Evolutionary conservation across 768 basidiomycete species (phyloP), one percentile per base, ranked within the genome.

Genomic region (Gautieria morchelliformis): DNA sequence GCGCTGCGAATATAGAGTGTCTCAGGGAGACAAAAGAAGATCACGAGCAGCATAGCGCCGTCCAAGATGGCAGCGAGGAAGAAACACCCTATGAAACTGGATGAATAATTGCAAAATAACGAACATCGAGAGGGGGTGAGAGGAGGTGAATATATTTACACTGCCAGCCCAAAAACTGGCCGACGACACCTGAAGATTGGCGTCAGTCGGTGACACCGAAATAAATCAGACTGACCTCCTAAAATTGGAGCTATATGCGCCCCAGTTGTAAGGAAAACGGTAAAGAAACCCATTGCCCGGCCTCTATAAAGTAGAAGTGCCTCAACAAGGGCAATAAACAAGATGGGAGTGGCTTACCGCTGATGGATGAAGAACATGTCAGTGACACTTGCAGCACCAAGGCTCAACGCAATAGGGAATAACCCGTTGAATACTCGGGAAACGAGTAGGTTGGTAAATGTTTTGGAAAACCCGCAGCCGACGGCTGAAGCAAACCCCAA

Each of bases 31-130:
- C 72, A 66, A 56, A 74, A 67, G 20, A 73, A 52, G 53, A 70
- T 70, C 19, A 73, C 59, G n/a, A 68, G 33, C 41, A 75, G 68
- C 64, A 74, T 67, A 56, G 58, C 50, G 61, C 68, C 72, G 59
- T 75, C 71, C n/a, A 74, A 59, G n/a, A 76, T 75, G n/a, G 71
- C 69, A 27, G 72, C 69, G 14, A 71, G 63, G 67, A 72, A 76
- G 57, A 76, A 76, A 56, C 73, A 74, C 75, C 74, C 52, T 53
- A 30, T 17, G 22, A 12, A 30, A 20, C 3, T 12, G 19, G 15
- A 47, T 10, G 46, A 27, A 27, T 27, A 27, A 5, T 47, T 30
- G 4, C 46, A 11, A 3, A 12, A 4, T 12, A 22, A 19, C 12
- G 27, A 22, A 47, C 22, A 30, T 47, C 46, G 6, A 15, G 46